Evolutionary conservation across 2,329 filamentous ascomycete species (phyloP).

Genomic region (Neopestalotiopsis clavispora): DNA sequence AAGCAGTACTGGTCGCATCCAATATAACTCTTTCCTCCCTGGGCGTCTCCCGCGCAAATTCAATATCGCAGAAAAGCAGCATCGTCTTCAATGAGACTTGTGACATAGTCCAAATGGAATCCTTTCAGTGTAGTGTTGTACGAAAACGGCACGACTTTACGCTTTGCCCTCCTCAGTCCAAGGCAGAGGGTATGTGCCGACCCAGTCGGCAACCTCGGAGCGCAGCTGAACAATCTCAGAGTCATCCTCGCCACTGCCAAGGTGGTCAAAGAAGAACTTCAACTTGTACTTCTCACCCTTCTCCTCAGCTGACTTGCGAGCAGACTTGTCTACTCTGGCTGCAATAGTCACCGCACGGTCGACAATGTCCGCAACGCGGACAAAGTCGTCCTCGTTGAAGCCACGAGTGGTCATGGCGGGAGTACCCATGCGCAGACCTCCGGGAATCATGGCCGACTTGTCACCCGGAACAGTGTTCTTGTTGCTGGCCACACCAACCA

Average conservation of each 20-base stretch:
- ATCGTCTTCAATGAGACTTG: not conserved
- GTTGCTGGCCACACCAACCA: slow-evolving; percentile 96
- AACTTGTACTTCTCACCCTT: slow-evolving; percentile 71
- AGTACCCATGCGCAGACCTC: slow-evolving; percentile 91
- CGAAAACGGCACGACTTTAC: slow-evolving; percentile 23
- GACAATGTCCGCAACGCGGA: slow-evolving; percentile 82
- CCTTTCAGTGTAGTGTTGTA: slow-evolving; percentile 5
- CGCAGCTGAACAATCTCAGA: slow-evolving; percentile 75
- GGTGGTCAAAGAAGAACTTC: slow-evolving; percentile 70
- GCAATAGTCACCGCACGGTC: slow-evolving; percentile 83
- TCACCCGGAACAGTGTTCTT: slow-evolving; percentile 99
- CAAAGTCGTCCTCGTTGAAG: slow-evolving; percentile 89
- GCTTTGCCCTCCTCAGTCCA: slow-evolving; percentile 54
- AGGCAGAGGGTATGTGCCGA: slow-evolving; percentile 73
- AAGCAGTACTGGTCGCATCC: not conserved
- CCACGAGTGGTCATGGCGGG: slow-evolving; percentile 97
- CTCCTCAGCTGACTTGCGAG: slow-evolving; percentile 70
- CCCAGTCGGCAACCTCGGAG: slow-evolving; percentile 79
- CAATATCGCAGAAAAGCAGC: not conserved
- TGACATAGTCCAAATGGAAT: not conserved
- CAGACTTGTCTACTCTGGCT: slow-evolving; percentile 74
- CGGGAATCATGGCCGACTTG: slow-evolving; percentile 89
- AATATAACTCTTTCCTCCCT: not conserved
- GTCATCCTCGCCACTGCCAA: slow-evolving; percentile 70
- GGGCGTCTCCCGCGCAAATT: not conserved